Evolutionary conservation across 306 rosid genomes (phyloP).

Genomic region (Glycine latifolia): DNA sequence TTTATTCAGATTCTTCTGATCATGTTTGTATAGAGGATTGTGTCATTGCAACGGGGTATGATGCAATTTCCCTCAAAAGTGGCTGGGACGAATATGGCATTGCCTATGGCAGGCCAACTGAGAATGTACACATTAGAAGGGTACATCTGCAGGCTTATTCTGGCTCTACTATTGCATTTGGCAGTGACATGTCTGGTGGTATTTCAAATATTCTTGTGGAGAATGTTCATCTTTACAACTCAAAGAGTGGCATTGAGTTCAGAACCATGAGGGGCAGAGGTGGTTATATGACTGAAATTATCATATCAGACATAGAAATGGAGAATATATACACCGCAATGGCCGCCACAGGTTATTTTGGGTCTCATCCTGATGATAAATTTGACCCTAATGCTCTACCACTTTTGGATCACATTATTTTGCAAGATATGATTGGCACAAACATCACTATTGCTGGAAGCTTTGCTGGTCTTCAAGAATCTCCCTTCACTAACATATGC

Average conservation of each 20-base stretch:
- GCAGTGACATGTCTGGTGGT: slow-evolving; percentile 98
- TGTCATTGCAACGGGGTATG: slow-evolving; percentile 73
- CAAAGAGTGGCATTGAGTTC: slow-evolving; percentile 71
- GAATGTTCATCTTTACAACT: slow-evolving; percentile 72
- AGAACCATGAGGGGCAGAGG: slow-evolving; percentile 90
- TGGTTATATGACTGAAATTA: slow-evolving; percentile 71
- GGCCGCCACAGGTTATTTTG: slow-evolving; percentile 76
- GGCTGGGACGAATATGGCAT: slow-evolving; percentile 99
- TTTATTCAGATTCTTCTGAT: slow-evolving; percentile 83
- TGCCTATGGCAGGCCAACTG: slow-evolving; percentile 85
- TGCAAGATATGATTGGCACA: slow-evolving; percentile 70
- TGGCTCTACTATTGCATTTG: slow-evolving; percentile 85
- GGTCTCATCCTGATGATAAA: slow-evolving; percentile 85
- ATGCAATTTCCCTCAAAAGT: slow-evolving; percentile 89
- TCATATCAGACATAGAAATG: slow-evolving; percentile 68
- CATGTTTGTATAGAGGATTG: slow-evolving; percentile 88
- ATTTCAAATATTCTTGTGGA: slow-evolving; percentile 78
- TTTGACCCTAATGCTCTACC: slow-evolving; percentile 93
- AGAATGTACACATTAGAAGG: slow-evolving; percentile 77
- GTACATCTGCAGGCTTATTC: slow-evolving; percentile 72
- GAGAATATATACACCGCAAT: slow-evolving; percentile 61
- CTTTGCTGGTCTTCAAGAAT: slow-evolving; percentile 77
- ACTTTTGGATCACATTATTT: slow-evolving; percentile 62
- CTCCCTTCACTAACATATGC: slow-evolving; percentile 85
- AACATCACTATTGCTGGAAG: slow-evolving; percentile 81